These are phyloP conservation scores for Carnegiea gigantea DNA, from an alignment of 179 eudicot species.

Conservation along the genomic window DNA sequence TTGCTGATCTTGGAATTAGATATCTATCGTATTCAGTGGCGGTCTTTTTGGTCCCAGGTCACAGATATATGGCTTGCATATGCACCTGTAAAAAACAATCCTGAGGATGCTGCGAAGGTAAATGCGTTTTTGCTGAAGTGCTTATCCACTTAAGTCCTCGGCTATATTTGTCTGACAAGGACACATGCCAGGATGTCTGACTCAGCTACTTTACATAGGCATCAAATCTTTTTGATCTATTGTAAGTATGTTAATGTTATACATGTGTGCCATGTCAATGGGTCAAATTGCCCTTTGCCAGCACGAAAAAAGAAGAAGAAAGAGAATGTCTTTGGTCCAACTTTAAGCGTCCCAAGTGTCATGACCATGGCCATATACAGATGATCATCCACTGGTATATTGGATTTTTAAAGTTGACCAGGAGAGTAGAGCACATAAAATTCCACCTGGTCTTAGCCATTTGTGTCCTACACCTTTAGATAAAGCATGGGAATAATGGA, in stretches of 20 bases:
- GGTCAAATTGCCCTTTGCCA: too few relatives aligned
- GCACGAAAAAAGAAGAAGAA: too few relatives aligned
- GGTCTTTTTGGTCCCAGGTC: constrained; percentile 43
- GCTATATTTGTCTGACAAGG: not conserved
- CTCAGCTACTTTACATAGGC: not conserved
- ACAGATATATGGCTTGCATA: constrained; percentile 97
- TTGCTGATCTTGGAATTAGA: not conserved
- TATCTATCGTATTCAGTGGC: not conserved
- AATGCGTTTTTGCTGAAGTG: not conserved
- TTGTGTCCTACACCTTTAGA: not conserved
- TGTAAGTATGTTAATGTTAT: too few relatives aligned
- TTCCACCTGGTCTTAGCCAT: not conserved
- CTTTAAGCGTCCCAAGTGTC: not conserved
- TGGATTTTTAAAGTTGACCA: not conserved
- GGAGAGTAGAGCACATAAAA: not conserved
- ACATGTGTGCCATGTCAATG: too few relatives aligned
- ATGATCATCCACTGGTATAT: not conserved
- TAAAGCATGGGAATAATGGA: not conserved
- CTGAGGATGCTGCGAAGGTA: constrained; percentile 99
- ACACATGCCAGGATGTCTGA: not conserved
- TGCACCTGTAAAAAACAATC: constrained; percentile 98
- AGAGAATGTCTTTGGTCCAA: not conserved
- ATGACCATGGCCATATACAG: not conserved
- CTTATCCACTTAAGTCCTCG: not conserved
- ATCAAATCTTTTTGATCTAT: not conserved